Evolutionary conservation across 768 basidiomycete genomes (phyloP), one percentile per base, ranked within the genome.

Genomic region (Lactifluus hygrophoroides): DNA sequence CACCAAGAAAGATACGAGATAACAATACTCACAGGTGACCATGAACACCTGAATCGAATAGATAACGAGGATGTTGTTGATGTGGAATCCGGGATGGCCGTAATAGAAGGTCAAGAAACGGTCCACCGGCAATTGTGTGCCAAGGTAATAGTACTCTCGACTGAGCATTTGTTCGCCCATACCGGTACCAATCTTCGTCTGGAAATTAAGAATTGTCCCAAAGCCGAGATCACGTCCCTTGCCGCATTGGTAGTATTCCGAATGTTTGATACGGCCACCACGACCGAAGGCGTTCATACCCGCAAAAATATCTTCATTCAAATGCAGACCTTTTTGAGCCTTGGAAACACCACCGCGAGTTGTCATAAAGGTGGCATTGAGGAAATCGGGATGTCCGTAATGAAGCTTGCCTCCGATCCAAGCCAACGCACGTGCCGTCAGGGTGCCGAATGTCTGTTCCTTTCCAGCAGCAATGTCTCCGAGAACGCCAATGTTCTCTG

Each of bases 141-240:
- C 96, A 47, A 99, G 79, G 71, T 98, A 99, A 73, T 98, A 99
- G 71, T 99, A 99, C 74, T 99, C 96, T 65, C 96, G 85, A 74
- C 94, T 97, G 66, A 99, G 86, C 94, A 98, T 95, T 69, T 99
- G 96, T 73, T 99, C 96, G 66, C 96, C 96, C 96, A 99, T 99
- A 74, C 96, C 96, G 30, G 91, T 96, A 28, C 95, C 95, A 67
- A 99, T 96, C 82, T 99, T 99, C 50, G 96, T 99, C 77, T 97
- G 94, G 84, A 99, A 99, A 72, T 98, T 98, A 67, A 99, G 77
- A 69, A 98, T 98, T 45, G 96, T 99, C 51, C 96, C 96, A 70
- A 99, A 99, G 55, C 96, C 96, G 61, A 99, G 86, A 77, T 99
- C 96, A 75, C 96, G 88, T 56, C 96, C 96, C 77, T 99, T 97